A percentile compares a stretch with the other conserved stretches of the same genome.
These are phyloP conservation scores for Aspergillus homomorphus DNA, from an alignment of 495 filamentous ascomycete genomes.

Conservation along the genomic window DNA sequence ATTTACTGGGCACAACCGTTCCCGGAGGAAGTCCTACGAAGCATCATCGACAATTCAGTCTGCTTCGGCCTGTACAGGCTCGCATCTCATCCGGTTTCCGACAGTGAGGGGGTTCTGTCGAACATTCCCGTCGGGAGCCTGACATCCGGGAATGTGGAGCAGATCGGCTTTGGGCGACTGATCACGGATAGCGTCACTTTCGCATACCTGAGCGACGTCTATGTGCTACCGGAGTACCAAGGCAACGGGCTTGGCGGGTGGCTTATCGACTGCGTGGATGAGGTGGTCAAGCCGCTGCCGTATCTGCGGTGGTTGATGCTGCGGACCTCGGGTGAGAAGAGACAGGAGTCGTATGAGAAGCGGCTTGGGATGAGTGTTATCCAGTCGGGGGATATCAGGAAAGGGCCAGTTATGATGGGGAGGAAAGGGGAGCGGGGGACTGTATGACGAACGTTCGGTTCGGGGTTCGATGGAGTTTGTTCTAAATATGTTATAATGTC, in stretches of 20 bases:
- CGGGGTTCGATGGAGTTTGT: no score
- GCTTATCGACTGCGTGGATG: slow-evolving; percentile 57
- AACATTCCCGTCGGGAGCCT: not conserved
- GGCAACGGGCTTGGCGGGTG: slow-evolving; percentile 60
- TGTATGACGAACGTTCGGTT: slow-evolving; percentile 11
- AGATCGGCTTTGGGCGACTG: slow-evolving; percentile 60
- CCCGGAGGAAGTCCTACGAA: slow-evolving; percentile 35
- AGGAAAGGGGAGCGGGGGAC: slow-evolving; percentile 11
- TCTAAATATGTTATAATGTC: no score
- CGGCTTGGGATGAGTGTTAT: slow-evolving; percentile 44
- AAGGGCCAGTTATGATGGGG: slow-evolving; percentile 28
- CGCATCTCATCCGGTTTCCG: not conserved
- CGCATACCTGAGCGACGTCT: slow-evolving; percentile 70
- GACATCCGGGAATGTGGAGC: slow-evolving; percentile 14
- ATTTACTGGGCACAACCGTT: slow-evolving; percentile 54
- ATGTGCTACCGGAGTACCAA: slow-evolving; percentile 53
- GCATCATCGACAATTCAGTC: slow-evolving; percentile 49
- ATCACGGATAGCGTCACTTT: slow-evolving; percentile 64
- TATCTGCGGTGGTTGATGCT: slow-evolving; percentile 55
- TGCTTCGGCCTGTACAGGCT: slow-evolving; percentile 53
- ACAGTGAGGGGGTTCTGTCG: no score
- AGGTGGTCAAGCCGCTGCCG: slow-evolving; percentile 53
- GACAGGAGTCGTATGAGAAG: slow-evolving; percentile 45
- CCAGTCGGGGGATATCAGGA: slow-evolving; percentile 23
- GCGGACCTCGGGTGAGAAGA: slow-evolving; percentile 36